These are phyloP conservation scores for Sclerotinia glacialis DNA, from an alignment of 2,329 filamentous ascomycete species.

Conservation along the genomic window DNA sequence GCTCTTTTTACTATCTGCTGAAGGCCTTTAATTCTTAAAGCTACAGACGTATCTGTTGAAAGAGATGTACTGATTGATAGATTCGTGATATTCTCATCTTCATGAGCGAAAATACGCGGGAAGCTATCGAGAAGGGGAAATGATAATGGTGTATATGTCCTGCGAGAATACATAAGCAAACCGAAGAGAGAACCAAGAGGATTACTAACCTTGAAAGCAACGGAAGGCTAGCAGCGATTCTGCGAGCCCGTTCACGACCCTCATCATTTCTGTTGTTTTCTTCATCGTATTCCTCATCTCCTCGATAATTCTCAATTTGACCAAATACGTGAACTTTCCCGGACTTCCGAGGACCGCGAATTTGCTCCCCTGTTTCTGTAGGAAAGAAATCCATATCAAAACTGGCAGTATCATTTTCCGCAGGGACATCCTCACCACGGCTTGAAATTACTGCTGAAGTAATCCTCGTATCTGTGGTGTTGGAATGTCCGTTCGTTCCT, in stretches of 20 bases:
- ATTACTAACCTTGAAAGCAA: slow-evolving; percentile 38
- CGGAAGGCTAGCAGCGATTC: slow-evolving; percentile 38
- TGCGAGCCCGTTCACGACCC: slow-evolving; percentile 38
- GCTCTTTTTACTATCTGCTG: slow-evolving; percentile 62
- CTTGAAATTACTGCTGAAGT: slow-evolving; percentile 25
- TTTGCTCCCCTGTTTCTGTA: slow-evolving; percentile 29
- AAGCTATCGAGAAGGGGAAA: slow-evolving; percentile 84
- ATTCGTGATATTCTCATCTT: slow-evolving; percentile 40
- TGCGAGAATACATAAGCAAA: slow-evolving; percentile 33
- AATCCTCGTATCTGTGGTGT: slow-evolving; percentile 37
- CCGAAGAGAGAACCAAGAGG: slow-evolving; percentile 13
- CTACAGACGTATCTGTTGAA: slow-evolving; percentile 73
- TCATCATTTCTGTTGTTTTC: slow-evolving; percentile 32
- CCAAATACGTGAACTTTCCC: slow-evolving; percentile 42
- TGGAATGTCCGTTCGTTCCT: slow-evolving; percentile 27
- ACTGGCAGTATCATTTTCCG: slow-evolving; percentile 36
- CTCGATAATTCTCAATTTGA: slow-evolving; percentile 39
- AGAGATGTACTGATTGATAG: slow-evolving; percentile 59
- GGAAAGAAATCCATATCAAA: slow-evolving; percentile 42
- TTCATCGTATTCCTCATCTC: slow-evolving; percentile 29
- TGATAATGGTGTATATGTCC: slow-evolving; percentile 48
- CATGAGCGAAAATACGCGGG: slow-evolving; percentile 65
- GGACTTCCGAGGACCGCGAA: slow-evolving; percentile 33
- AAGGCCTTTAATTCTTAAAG: slow-evolving; percentile 62
- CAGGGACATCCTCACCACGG: slow-evolving; percentile 32